These are phyloP conservation scores for Calonectria montana DNA, from an alignment of 2,329 filamentous ascomycete genomes.

Conservation along the genomic window DNA sequence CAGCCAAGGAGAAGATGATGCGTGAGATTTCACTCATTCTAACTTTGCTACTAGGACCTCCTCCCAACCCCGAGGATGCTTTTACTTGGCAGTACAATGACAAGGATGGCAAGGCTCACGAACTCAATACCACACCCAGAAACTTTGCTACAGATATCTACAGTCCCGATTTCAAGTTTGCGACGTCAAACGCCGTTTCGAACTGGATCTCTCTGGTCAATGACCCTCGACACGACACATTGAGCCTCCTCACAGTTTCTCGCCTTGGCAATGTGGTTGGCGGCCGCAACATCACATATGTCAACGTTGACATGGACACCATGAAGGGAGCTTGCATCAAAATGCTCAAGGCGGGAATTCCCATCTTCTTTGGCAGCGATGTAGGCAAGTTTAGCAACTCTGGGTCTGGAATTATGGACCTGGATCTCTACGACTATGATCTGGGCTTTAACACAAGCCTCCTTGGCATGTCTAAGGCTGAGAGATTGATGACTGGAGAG, in stretches of 20 bases:
- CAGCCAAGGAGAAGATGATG: constrained; percentile 78
- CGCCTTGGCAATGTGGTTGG: constrained; percentile 85
- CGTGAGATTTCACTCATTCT: constrained; percentile 83
- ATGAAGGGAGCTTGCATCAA: constrained; percentile 80
- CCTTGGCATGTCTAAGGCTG: constrained; percentile 80
- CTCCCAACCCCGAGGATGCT: constrained; percentile 73
- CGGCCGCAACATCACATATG: constrained; percentile 80
- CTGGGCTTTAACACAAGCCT: constrained; percentile 85
- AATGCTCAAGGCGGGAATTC: constrained; percentile 82
- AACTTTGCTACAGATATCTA: constrained; percentile 78
- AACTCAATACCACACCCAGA: constrained; percentile 73
- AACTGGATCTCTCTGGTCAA: constrained; percentile 85
- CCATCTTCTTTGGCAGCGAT: constrained; percentile 90
- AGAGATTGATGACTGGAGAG: constrained; percentile 79
- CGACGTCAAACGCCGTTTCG: constrained; percentile 71
- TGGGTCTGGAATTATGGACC: constrained; percentile 81
- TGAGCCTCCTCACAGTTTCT: constrained; percentile 79
- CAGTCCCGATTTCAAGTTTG: constrained; percentile 64
- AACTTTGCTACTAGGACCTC: constrained; percentile 85
- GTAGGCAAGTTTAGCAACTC: constrained; percentile 85
- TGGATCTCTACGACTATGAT: constrained; percentile 80
- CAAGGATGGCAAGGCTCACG: constrained; percentile 71
- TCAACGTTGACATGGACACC: constrained; percentile 80
- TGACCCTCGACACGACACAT: constrained; percentile 82
- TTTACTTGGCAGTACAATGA: constrained; percentile 88